These are phyloP conservation scores for Myxozyma geophila DNA, from an alignment of 805 yeast genomes.

Conservation along the genomic window DNA sequence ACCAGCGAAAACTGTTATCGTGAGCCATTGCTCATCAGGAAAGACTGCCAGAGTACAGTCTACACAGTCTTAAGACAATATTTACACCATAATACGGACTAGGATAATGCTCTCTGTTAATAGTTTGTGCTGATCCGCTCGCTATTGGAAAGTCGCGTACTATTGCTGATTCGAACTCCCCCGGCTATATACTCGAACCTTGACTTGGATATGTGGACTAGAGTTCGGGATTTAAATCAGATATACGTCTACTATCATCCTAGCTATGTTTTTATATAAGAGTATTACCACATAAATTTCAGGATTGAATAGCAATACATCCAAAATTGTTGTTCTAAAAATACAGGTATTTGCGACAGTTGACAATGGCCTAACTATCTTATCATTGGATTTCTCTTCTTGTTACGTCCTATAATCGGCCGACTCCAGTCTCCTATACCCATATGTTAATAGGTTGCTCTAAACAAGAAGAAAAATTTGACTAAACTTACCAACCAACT, in stretches of 20 bases:
- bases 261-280: no score
- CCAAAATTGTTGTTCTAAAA: background rate
- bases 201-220: background rate
- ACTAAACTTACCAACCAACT: conserved; percentile 55
- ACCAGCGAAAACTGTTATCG: background rate
- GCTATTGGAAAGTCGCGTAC: no score
- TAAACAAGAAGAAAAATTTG: background rate
- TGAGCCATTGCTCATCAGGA: background rate
- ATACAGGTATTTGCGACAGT: background rate
- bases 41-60: no score
- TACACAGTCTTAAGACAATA: no score
- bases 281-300: no score
- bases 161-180: no score
- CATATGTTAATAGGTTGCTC: background rate
- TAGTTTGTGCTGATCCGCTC: no score
- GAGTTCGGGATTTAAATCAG: background rate
- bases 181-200: background rate
- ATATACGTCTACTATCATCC: no score
- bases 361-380: background rate
- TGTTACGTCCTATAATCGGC: conserved; percentile 67
- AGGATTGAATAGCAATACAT: background rate
- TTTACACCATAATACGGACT: no score
- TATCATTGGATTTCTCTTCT: conserved; percentile 16
- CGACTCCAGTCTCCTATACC: conserved; percentile 91
- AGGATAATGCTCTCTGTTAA: no score